Evolutionary conservation across 352 stramenopile genomes (phyloP), one percentile per base, ranked within the genome.

Genomic region (Pythium oligandrum): DNA sequence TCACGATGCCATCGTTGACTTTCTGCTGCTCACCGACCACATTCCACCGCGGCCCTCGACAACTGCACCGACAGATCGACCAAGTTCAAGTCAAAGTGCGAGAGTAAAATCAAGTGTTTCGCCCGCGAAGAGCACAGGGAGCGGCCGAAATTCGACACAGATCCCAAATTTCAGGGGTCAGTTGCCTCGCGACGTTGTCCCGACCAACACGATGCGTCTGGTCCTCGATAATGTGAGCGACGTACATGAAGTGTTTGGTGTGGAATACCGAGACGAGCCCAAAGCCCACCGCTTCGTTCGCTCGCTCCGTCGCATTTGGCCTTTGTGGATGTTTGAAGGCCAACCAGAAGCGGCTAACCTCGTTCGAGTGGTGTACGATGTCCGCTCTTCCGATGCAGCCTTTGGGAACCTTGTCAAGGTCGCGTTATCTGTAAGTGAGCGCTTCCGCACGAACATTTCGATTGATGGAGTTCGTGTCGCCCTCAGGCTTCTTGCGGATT

Each of bases 321-420:
- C 82, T 4, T 53, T 86, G 48, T 92, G 82, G 79, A 89, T 92
- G 75, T 75, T 82, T 44, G 76, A 86, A 43, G 72, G 71, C 3
- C 68, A 77, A 37, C 73, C 84, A 43, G 82, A 92, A 53, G 68
- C 66, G 17, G 68, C 64, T 36, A 59, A 55, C 10, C 64, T 92
- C 17, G 78, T 92, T 6, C 80, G 81, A 34, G 82, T 89, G 34
- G 46, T 92, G 6, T 90, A 71, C 52, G 71, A 79, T 44, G 61
- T 69, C 5, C 73, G 79, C 7, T 78, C 73, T 2, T 88, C 79
- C 0, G 78, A 92, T 35, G 61, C 76, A 6, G 75, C 75, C 26
- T 89, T 90, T 34, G 64, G 64, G 9, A 73, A 70, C 9, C 72
- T 90, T 33, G 70, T 90, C 39, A 83, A 83, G n/a, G 72, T 89